These are phyloP conservation scores for Hyaloperonospora arabidopsidis DNA, from an alignment of 352 stramenopile species.

Conservation along the genomic window DNA sequence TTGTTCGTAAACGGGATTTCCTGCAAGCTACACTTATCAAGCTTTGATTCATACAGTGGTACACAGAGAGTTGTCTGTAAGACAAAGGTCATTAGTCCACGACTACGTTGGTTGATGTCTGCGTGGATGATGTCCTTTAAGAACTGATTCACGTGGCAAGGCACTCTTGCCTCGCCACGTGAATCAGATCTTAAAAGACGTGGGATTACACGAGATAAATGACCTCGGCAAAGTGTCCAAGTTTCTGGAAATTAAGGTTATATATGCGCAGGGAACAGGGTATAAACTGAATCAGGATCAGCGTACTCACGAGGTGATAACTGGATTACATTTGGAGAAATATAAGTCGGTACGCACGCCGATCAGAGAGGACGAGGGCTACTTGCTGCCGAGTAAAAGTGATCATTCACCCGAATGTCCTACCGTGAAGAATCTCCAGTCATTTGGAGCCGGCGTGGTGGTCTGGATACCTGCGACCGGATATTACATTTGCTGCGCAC, in stretches of 20 bases:
- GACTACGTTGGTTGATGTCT: not conserved
- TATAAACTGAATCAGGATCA: not conserved
- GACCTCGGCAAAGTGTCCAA: not conserved
- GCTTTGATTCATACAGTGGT: not conserved
- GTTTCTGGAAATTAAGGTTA: not conserved
- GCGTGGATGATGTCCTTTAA: not conserved
- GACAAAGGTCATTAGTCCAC: not conserved
- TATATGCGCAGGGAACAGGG: not conserved
- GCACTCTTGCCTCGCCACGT: not conserved
- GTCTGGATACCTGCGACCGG: too few species aligned
- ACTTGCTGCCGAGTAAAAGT: too few species aligned
- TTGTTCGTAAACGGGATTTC: not conserved
- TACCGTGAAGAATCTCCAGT: too few species aligned
- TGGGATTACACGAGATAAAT: not conserved
- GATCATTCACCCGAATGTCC: too few species aligned
- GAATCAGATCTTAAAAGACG: not conserved
- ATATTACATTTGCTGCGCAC: too few species aligned
- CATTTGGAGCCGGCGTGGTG: too few species aligned
- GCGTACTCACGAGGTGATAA: too few species aligned
- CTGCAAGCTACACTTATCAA: not conserved
- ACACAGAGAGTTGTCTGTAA: not conserved
- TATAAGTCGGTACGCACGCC: too few species aligned
- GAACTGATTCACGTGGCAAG: too few species aligned
- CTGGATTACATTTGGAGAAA: too few species aligned
- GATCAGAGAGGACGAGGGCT: too few species aligned